Evolutionary conservation across 140 eudicot species (phyloP), one percentile per base, ranked within the genome.

Genomic region (Oenanthe javanica): DNA sequence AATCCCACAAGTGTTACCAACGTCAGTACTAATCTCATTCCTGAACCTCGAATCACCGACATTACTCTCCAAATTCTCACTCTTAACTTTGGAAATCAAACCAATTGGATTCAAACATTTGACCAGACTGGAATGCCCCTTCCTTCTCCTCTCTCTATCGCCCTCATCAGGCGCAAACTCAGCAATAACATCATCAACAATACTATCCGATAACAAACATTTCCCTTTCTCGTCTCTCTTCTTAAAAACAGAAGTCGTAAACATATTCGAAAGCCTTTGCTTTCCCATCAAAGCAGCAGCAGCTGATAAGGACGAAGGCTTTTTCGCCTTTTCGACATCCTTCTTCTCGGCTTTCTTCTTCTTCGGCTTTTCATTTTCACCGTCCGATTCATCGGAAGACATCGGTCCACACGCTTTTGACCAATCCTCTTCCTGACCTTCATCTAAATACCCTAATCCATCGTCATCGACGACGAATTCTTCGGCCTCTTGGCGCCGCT

Each of bases 341-440:
- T 84, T 87, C 82, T 91, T 91, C 76, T 87, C 91, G 43, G 82
- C 38, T 52, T 89, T 90, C 86, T 89, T 79, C 84, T 83, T 89
- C 80, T 87, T 92, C 10, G 82, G 84, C 82, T 85, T 85, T 69
- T 83, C 93, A 38, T 76, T 36, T 27, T 87, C 93, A 1, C 86
- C 97, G 8, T 89, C 97, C 4, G 85, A 84, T 79, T 88, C 98
- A 1, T 95, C 99, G n/a, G 97, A 90, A 0, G 94, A 94, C 38
- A 82, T 75, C 0, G 89, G 82, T 0, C 74, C 90, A 2, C 93
- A 92, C 14, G 96, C 92, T 46, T 88, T 70, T 3, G 93, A 80
- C 99, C 99, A 96, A 78, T 96, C 99, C 13, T 87, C 99, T 66
- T 96, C 98, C 77, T 96, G 91, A 25, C 99, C 99, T 81, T 84